Evolutionary conservation across 257 asterid genomes (phyloP).

Genomic region (Lycium barbarum): DNA sequence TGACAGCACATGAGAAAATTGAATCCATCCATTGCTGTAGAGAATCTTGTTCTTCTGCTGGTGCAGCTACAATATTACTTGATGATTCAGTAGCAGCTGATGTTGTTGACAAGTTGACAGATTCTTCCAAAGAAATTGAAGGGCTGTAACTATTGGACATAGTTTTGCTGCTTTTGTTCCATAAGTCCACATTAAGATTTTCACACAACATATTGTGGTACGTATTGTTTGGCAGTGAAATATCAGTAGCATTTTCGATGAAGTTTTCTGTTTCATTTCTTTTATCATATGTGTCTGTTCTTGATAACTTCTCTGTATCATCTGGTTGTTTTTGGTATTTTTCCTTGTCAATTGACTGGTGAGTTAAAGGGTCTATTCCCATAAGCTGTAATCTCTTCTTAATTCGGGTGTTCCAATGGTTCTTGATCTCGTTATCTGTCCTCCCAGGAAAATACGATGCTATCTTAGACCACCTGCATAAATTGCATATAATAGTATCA

Average conservation of each 20-base stretch:
- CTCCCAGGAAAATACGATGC: slow-evolving; percentile 76
- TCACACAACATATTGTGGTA: slow-evolving; percentile 31
- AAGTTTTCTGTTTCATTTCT: slow-evolving; percentile 7
- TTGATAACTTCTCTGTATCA: slow-evolving; percentile 5
- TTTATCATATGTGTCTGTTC: slow-evolving; percentile 20
- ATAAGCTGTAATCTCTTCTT: slow-evolving; percentile 59
- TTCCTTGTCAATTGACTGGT: slow-evolving; percentile 34
- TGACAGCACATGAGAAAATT: slow-evolving; percentile 53
- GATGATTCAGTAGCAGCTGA: slow-evolving; percentile 29
- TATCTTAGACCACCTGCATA: slow-evolving; percentile 73
- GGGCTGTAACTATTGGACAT: slow-evolving; percentile 35
- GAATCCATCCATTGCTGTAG: slow-evolving; percentile 52
- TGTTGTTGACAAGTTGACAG: slow-evolving; percentile 41
- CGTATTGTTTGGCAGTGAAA: slow-evolving; percentile 22
- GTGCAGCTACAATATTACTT: slow-evolving; percentile 23
- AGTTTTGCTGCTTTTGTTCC: slow-evolving; percentile 32
- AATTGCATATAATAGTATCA: not conserved
- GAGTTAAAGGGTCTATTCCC: slow-evolving; percentile 60
- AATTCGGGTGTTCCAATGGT: slow-evolving; percentile 77
- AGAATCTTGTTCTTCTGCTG: slow-evolving; percentile 30
- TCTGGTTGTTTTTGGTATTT: not conserved
- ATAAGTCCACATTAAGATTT: slow-evolving; percentile 37
- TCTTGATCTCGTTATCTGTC: slow-evolving; percentile 74
- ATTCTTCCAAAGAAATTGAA: slow-evolving; percentile 40
- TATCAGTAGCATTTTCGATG: slow-evolving; percentile 9